Base-by-base conservation (phyloP, 2,329 filamentous ascomycete species). In the Lizonia empirigonia region DNA sequence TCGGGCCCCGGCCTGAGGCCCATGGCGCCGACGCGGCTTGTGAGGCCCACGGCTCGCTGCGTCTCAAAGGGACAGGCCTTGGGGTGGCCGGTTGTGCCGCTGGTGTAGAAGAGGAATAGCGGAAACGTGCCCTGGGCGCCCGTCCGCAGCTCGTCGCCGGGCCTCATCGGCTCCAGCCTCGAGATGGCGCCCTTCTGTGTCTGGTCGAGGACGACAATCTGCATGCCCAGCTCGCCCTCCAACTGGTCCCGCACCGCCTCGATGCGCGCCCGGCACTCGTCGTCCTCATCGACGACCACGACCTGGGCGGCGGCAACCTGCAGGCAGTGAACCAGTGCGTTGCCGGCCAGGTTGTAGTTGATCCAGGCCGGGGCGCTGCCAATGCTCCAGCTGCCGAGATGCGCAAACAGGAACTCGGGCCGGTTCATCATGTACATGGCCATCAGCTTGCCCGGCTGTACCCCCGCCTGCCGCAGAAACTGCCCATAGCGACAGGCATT, bases 11-110 rank as follows among this genome's bases (percentile, higher is more conserved):
- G 57, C 15, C 68, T 63, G 10, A 79, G 62, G 15, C 67, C 71
- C 35, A 74, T 68, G 5, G 63, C 62, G 5, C 65, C 58, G 15
- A 73, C 67, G 2, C 77, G 74, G 10, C 62, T 60, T 2, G 74
- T 70, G 7, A 77, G 58, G 0, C 59, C 63, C 38, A 77, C 76
- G 5, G 80, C 65, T 35, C 80, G 77, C 2, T 76, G 71, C 7
- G 81, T 78, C 15, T 82, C 82, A 59, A 89, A 85, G 0, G 80
- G 70, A 59, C 85, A 87, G 1, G 85, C 88, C 69, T 92, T 92
- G 9, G 89, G 88, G 58, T 89, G 71, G 2, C 89, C 89, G 0
- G 89, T 91, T 0, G 89, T 91, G 27, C 88, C 88, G 55, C 85
- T 86, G 27, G 89, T 92, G 68, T 90, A 91, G 60, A 91, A 84